These are phyloP conservation scores for Centaurea solstitialis DNA, from an alignment of 129 eudicot genomes.

Conservation along the genomic window DNA sequence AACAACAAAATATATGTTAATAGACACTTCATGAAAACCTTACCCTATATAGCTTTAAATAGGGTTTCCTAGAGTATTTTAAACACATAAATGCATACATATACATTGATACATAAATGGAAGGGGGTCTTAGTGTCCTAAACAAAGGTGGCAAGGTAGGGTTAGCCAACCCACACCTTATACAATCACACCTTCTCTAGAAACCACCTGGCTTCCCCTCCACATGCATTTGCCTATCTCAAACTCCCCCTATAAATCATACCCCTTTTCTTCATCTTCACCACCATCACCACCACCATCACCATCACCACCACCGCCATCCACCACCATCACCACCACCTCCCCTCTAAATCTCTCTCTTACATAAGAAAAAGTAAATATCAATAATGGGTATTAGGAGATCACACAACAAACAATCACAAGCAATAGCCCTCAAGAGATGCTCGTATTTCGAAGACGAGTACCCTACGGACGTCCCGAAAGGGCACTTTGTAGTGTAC, in stretches of 20 bases:
- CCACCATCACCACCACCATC: slow-evolving; percentile 30
- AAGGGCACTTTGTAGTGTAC: slow-evolving; percentile 71
- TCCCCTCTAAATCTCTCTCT: background rate
- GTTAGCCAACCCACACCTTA: slow-evolving; percentile 29
- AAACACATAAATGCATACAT: background rate
- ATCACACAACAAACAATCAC: slow-evolving; percentile 41
- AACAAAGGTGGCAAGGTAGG: slow-evolving; percentile 39
- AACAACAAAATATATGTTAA: background rate
- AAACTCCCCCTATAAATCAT: slow-evolving; percentile 28
- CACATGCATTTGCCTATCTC: slow-evolving; percentile 52
- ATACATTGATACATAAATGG: slow-evolving; percentile 28
- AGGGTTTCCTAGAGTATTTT: background rate
- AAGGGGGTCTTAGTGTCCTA: slow-evolving; percentile 31
- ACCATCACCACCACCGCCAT: slow-evolving; percentile 7
- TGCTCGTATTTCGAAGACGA: slow-evolving; percentile 46
- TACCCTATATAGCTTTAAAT: background rate
- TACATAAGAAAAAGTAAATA: background rate
- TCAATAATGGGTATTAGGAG: slow-evolving; percentile 44
- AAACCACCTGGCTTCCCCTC: slow-evolving; percentile 35
- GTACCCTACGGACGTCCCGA: slow-evolving; percentile 52
- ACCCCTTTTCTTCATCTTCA: background rate
- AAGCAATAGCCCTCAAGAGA: slow-evolving; percentile 41
- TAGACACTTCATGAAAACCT: background rate
- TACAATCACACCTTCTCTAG: slow-evolving; percentile 27
- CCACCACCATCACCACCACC: slow-evolving; percentile 11